Evolutionary conservation across 2,329 filamentous ascomycete species (phyloP), one percentile per base, ranked within the genome.

Genomic region (Trichoderma harzianum): DNA sequence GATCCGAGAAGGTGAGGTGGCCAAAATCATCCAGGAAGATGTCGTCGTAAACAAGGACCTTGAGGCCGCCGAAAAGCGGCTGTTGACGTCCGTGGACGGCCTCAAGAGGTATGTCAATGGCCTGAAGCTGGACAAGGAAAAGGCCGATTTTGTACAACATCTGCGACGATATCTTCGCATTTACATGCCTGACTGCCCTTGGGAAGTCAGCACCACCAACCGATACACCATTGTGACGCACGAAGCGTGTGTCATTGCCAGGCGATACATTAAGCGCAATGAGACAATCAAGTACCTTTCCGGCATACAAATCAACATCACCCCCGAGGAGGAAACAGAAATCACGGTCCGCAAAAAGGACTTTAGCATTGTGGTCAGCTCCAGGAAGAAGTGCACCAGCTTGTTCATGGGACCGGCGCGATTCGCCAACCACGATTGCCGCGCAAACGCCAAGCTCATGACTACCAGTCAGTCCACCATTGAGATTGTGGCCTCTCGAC

Each of bases 381-480:
- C 94, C 75, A 89, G 96, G 72, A 95, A 93, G 82, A 98, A 97
- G 82, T 92, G 92, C 73, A 92, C 95, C 34, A 97, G 93, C 66
- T 85, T 99, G 55, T 98, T 99, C 79, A 91, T 99, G 79, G 96
- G 96, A 0, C 97, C 96, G 8, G 96, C 96, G 39, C 91, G 96
- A 65, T 98, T 99, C 80, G 94, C 96, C 30, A 99, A 99, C 79
- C 96, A 99, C 82, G 96, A 99, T 81, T 99, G 96, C 83, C 88
- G 92, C 76, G 94, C 96, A 36, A 99, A 98, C 83, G 95, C 95
- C 10, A 89, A 91, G 78, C 87, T 99, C 58, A 91, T 93, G 76
- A 98, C 94, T 43, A 92, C 90, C 43, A 93, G 94, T 60, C 89
- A 91, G 71, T 91, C 95, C 72, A 94, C 94, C 43, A 98, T 99